phyloP scores from a whole-genome alignment of 148 eudicot species.

The Bassia scoparia region DNA sequence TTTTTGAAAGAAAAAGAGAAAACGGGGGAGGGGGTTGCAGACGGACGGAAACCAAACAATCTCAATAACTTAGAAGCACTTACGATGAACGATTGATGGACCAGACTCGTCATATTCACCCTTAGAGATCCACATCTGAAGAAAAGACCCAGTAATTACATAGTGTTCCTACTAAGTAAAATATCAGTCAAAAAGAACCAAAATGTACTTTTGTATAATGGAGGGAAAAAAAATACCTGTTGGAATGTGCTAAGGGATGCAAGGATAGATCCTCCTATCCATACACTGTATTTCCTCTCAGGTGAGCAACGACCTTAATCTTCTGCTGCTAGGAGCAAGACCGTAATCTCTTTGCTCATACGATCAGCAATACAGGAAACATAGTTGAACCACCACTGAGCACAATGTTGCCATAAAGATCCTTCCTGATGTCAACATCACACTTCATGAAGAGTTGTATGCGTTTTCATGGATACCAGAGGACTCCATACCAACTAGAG shows the following conservation, averaged over 20 bases:
- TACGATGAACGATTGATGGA: conserved; percentile 34
- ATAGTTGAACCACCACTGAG: conserved; percentile 38
- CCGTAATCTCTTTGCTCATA: conserved; percentile 35
- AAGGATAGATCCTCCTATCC: conserved; percentile 40
- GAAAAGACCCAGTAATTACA: background rate
- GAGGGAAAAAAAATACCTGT: conserved; percentile 20
- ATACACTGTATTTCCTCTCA: conserved; percentile 34
- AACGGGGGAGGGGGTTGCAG: background rate
- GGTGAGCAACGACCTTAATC: conserved; percentile 37
- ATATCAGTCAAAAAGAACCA: background rate
- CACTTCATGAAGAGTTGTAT: conserved; percentile 36
- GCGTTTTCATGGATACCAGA: conserved; percentile 33
- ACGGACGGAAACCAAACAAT: background rate
- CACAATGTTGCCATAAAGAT: conserved; percentile 34
- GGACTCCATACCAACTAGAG: conserved; percentile 23
- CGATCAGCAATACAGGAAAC: conserved; percentile 39
- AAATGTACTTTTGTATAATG: background rate
- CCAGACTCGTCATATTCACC: conserved; percentile 36
- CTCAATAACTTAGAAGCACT: conserved; percentile 23
- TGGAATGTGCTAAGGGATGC: conserved; percentile 36
- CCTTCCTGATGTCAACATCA: conserved; percentile 30
- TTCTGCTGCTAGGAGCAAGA: conserved; percentile 37
- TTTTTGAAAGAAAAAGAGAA: background rate
- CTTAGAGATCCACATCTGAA: conserved; percentile 39
- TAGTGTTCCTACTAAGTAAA: background rate